phyloP scores from a whole-genome alignment of 2,329 filamentous ascomycete genomes.

The Beauveria rudraprayagi region DNA sequence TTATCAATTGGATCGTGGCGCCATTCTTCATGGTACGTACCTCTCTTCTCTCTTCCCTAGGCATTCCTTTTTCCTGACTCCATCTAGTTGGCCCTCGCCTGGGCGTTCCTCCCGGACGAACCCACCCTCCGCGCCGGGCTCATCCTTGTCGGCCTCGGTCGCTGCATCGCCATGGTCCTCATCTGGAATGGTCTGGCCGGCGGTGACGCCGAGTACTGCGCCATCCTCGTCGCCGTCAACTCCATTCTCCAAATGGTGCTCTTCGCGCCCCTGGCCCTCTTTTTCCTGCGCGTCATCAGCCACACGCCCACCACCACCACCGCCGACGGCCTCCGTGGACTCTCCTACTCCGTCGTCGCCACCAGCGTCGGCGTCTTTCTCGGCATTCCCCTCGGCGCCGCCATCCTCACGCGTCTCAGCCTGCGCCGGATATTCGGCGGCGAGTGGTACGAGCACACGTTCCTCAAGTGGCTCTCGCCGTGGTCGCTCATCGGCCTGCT shows the following conservation, averaged over 20 bases:
- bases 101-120: conserved; percentile 50
- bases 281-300: conserved; percentile 59
- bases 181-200: conserved; percentile 68
- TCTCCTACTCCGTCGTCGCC: conserved; percentile 55
- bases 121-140: conserved; percentile 35
- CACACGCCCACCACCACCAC: conserved; percentile 23
- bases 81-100: conserved; percentile 46
- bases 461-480: conserved; percentile 58
- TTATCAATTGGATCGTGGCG: conserved; percentile 68
- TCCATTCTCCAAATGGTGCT: conserved; percentile 59
- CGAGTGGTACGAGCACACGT: conserved; percentile 53
- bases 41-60: neutral
- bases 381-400: conserved; percentile 66
- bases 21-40: conserved; percentile 60
- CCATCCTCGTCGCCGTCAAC: conserved; percentile 60
- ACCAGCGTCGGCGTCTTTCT: conserved; percentile 70
- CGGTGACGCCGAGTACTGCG: conserved; percentile 68
- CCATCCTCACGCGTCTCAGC: conserved; percentile 34
- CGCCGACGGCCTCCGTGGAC: conserved; percentile 16
- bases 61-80: neutral
- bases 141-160: conserved; percentile 11
- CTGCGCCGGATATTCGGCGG: conserved; percentile 45
- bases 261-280: conserved; percentile 52
- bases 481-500: conserved; percentile 67
- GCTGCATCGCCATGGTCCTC: conserved; percentile 44